Evolutionary conservation across 2,329 filamentous ascomycete species (phyloP), one percentile per base, ranked within the genome.

Genomic region (Colletotrichum sp.): DNA sequence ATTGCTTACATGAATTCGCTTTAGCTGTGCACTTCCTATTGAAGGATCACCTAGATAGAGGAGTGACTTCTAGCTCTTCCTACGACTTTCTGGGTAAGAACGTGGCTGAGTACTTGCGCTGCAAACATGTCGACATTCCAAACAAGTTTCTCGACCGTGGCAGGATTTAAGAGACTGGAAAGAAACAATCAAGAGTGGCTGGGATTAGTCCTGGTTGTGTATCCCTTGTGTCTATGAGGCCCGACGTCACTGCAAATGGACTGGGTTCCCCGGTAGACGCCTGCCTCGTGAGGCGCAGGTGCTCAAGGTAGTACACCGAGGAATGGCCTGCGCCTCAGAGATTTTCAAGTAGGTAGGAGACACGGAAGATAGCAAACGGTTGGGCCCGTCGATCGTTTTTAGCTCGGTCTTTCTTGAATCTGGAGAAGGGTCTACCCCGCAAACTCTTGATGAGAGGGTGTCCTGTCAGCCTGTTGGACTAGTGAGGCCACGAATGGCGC

Each of bases 31-130:
- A 84, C 69, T 85, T 84, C 75, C 78, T 88, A 55, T 78, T 89
- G 27, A 83, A 88, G 71, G 87, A 89, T 77, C 87, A 88, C 77
- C 72, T 79, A 12, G 78, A 79, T 49, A 66, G 78, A 4, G 78
- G 78, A 1, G 78, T 79, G 11, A 57, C 74, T 27, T 78, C 77
- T 8, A 77, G 77, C 62, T 78, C 78, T n/a, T 78, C 78, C 29
- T 78, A 78, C 11, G 83, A 85, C 57, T 81, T 88, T 30, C 74
- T 83, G 5, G 79, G 81, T 0, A 83, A 83, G 77, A 82, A 83
- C 59, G 30, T 82, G 67, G 80, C 79, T 30, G 81, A 83, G 77
- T 82, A 81, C 69, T 69, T 83, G 11, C 78, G 81, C 22, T 80
- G 79, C 34, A 83, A 80, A 44, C 72, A 80, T 61, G 78, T 82